These are phyloP conservation scores for Salvia hispanica DNA, from an alignment of 257 asterid genomes.

Conservation along the genomic window DNA sequence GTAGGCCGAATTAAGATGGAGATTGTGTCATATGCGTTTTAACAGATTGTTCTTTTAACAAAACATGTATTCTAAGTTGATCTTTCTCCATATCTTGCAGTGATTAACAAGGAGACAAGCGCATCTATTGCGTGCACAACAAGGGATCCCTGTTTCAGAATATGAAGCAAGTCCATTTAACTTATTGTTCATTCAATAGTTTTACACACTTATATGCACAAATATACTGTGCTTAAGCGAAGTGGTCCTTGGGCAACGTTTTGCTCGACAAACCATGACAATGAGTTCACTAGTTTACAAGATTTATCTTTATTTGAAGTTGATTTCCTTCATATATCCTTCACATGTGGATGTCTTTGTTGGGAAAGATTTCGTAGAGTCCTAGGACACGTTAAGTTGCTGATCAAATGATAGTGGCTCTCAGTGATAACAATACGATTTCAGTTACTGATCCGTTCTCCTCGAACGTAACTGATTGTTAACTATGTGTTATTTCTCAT, in stretches of 20 bases:
- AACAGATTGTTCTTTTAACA: not conserved
- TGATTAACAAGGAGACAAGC: slow-evolving; percentile 90
- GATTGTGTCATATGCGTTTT: not conserved
- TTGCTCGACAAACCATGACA: slow-evolving; percentile 1
- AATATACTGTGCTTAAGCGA: not conserved
- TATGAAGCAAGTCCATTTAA: slow-evolving; percentile 64
- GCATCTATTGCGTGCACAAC: slow-evolving; percentile 84
- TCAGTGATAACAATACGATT: not conserved
- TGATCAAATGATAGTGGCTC: not conserved
- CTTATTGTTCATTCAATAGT: slow-evolving; percentile 20
- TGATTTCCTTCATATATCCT: not conserved
- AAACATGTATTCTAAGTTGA: not conserved
- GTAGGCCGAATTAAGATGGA: not conserved
- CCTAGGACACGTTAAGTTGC: not conserved
- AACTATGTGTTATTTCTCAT: slow-evolving; percentile 13
- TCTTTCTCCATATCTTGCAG: slow-evolving; percentile 43
- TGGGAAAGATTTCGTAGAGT: not conserved
- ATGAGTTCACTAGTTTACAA: not conserved
- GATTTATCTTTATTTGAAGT: not conserved
- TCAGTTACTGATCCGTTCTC: not conserved
- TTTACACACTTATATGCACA: slow-evolving; percentile 4
- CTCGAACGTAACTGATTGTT: not conserved
- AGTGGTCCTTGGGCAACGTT: not conserved
- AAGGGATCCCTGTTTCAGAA: slow-evolving; percentile 96
- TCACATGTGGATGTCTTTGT: not conserved